Conservation (phyloP, 2,329 filamentous ascomycete species). For the Dendrostoma leiphaemia region DNA sequence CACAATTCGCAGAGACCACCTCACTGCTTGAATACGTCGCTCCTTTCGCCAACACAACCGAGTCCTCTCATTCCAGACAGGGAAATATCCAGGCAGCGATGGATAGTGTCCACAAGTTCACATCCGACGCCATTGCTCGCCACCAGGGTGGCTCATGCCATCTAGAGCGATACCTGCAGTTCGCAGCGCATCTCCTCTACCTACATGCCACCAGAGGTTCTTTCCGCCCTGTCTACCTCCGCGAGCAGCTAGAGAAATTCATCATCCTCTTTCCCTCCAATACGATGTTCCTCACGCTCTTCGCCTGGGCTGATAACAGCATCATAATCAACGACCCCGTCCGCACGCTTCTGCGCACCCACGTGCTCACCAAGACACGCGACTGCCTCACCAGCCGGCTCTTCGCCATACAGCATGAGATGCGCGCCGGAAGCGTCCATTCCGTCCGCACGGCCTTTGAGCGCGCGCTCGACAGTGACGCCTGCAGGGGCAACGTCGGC, state of each 20-base stretch:
- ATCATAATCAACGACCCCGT: constrained; percentile 75
- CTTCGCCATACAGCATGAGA: constrained; percentile 53
- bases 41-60: constrained; percentile 32
- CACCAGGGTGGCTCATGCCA: constrained; percentile 30
- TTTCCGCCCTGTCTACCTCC: constrained; percentile 66
- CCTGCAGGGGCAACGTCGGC: constrained; percentile 36
- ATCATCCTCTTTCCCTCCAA: constrained; percentile 70
- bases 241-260: constrained; percentile 58
- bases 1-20: constrained; percentile 58
- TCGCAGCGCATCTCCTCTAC: constrained; percentile 63
- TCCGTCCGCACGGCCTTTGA: constrained; percentile 52
- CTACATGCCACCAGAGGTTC: constrained; percentile 57
- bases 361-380: constrained; percentile 38
- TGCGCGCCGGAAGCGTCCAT: constrained; percentile 44
- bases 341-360: constrained; percentile 59
- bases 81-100: constrained; percentile 56
- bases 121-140: constrained; percentile 40
- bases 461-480: constrained; percentile 42
- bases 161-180: constrained; percentile 69
- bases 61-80: constrained; percentile 45
- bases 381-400: constrained; percentile 44
- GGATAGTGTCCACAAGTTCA: constrained; percentile 38
- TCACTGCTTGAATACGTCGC: constrained; percentile 68
- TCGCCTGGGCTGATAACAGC: constrained; percentile 70
- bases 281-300: constrained; percentile 69